A percentile compares a stretch with the other conserved stretches of the same genome.
Evolutionary conservation across 768 basidiomycete species (phyloP).

Genomic region (Cyathus striatus): DNA sequence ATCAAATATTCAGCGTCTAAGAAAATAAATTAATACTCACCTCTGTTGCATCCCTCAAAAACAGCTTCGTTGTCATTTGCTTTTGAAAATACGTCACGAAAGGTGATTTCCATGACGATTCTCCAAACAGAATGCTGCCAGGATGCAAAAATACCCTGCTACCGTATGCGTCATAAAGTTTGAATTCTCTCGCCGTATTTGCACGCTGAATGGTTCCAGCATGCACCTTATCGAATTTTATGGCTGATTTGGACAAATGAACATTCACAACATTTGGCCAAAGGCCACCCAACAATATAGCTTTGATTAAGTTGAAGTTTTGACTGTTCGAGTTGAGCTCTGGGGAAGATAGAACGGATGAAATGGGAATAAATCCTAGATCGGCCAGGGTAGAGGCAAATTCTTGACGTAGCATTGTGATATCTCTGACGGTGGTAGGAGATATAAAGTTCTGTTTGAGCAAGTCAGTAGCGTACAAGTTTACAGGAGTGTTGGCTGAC

Average conservation of each 20-base stretch:
- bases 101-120: constrained; percentile 67
- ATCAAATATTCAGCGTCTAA: background rate
- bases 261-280: constrained; percentile 83
- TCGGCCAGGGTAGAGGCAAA: constrained; percentile 66
- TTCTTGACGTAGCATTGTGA: constrained; percentile 72
- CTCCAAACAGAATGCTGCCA: constrained; percentile 70
- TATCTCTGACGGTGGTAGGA: constrained; percentile 63
- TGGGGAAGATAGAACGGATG: constrained; percentile 37
- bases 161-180: constrained; percentile 66
- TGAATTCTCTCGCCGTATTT: constrained; percentile 79
- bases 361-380: constrained; percentile 60
- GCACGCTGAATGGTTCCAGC: constrained; percentile 82
- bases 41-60: constrained; percentile 84
- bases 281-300: constrained; percentile 79
- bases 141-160: constrained; percentile 81
- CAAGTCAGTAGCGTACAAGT: background rate
- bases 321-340: constrained; percentile 59
- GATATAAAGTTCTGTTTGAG: constrained; percentile 77
- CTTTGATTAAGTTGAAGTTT: constrained; percentile 76
- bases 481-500: constrained; percentile 22
- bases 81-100: constrained; percentile 85
- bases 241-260: constrained; percentile 62
- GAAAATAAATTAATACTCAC: constrained; percentile 30
- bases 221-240: constrained; percentile 83
- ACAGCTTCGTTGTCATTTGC: constrained; percentile 77